Evolutionary conservation across 116 monocot species (phyloP).

Genomic region (Posidonia oceanica): DNA sequence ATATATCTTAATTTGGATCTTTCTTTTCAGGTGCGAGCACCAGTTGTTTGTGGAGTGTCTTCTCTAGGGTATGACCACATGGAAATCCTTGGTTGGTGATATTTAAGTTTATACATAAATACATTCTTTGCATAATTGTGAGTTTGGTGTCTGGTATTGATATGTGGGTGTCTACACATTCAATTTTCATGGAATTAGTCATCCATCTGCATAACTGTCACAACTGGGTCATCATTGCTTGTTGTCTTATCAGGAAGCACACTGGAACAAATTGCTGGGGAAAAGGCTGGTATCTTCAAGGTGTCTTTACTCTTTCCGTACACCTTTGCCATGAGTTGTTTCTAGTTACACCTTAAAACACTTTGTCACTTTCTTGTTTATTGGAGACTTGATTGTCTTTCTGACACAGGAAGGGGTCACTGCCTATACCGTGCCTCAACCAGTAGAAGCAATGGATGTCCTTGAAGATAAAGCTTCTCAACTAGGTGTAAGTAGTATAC

Average conservation of each 20-base stretch:
- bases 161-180: background rate
- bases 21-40: constrained; percentile 11
- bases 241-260: constrained; percentile 44
- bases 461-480: constrained; percentile 58
- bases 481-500: constrained; percentile 41
- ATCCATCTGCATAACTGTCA: background rate
- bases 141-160: no score
- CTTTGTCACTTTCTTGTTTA: background rate
- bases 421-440: constrained; percentile 67
- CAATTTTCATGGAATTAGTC: background rate
- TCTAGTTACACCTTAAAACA: background rate
- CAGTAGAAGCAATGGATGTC: constrained; percentile 72
- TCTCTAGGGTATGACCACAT: constrained; percentile 23
- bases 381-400: background rate
- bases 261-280: constrained; percentile 63
- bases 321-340: background rate
- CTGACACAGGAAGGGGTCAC: constrained; percentile 45
- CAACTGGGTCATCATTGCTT: background rate
- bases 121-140: no score
- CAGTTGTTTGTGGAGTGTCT: constrained; percentile 21
- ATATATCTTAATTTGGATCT: background rate
- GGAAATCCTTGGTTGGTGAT: constrained; percentile 18
- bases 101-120: background rate
- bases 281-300: constrained; percentile 96
- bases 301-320: constrained; percentile 14